These are phyloP conservation scores for Suillus ampliporus DNA, from an alignment of 768 basidiomycete genomes.

Conservation along the genomic window DNA sequence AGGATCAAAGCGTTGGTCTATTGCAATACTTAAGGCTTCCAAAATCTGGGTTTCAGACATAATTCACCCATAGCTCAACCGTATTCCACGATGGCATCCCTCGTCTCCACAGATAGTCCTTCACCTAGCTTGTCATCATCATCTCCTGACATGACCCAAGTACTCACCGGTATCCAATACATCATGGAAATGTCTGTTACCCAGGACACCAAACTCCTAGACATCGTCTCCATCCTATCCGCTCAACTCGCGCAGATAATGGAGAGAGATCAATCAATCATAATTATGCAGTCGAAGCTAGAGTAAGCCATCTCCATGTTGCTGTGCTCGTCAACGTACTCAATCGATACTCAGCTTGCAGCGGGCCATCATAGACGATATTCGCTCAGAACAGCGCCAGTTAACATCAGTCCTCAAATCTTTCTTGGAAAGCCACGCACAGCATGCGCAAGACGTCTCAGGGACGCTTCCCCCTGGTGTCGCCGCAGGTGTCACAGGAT, in stretches of 20 bases:
- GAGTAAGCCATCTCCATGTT: neutral
- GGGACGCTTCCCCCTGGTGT: neutral
- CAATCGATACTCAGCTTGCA: neutral
- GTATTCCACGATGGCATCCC: neutral
- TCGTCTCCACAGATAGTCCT: neutral
- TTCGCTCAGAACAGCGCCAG: neutral
- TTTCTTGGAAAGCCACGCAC: neutral
- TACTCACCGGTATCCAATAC: neutral
- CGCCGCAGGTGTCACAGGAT: too few relatives aligned
- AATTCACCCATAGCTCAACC: neutral
- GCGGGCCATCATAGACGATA: neutral
- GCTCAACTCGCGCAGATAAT: neutral
- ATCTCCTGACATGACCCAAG: too few relatives aligned
- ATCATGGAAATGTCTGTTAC: neutral
- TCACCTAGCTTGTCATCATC: neutral
- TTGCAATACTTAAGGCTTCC: neutral
- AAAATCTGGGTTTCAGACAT: neutral
- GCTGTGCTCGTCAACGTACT: neutral
- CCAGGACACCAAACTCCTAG: neutral
- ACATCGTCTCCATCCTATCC: neutral
- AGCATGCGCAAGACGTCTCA: neutral
- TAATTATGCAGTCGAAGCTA: constrained; percentile 1
- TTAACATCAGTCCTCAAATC: neutral
- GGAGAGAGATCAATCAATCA: constrained; percentile 1
- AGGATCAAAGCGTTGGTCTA: neutral